Percentiles rank a stretch among this genome's conserved stretches.
Conservation (phyloP, 2,329 filamentous ascomycete species). For the Leptodontidium sp. region DNA sequence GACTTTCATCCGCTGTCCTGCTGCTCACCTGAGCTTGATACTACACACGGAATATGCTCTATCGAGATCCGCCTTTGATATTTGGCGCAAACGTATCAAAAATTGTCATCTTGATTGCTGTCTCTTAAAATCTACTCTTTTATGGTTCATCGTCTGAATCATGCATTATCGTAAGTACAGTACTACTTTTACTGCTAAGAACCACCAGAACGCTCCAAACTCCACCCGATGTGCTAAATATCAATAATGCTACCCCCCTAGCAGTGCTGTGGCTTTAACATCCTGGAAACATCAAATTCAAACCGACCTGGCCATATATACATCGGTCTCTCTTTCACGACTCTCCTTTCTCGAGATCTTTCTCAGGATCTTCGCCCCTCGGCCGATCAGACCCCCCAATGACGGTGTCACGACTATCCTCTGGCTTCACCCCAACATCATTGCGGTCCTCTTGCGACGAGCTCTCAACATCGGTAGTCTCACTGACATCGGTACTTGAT, state of each 20-base stretch:
- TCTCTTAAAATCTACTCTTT: too few relatives aligned
- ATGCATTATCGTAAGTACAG: background rate
- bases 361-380: constrained; percentile 19
- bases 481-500: constrained; percentile 9
- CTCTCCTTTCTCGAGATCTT: constrained; percentile 33
- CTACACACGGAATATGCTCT: too few relatives aligned
- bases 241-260: background rate
- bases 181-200: background rate
- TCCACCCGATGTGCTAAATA: constrained; percentile 2
- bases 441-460: background rate
- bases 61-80: too few relatives aligned
- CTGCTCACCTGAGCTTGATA: too few relatives aligned
- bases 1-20: too few relatives aligned
- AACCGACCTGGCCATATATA: background rate
- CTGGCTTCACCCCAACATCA: background rate
- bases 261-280: background rate
- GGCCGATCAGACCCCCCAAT: constrained; percentile 18
- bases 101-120: too few relatives aligned
- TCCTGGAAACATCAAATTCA: background rate
- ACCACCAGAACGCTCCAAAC: background rate
- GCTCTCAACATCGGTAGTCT: constrained; percentile 13
- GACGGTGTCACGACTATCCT: constrained; percentile 4
- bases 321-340: background rate
- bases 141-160: too few relatives aligned
- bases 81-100: too few relatives aligned